A percentile compares a stretch with the other conserved stretches of the same genome.
Evolutionary conservation across 495 filamentous ascomycete genomes (phyloP).

Genomic region (Pseudomonodictys pantanalensis): DNA sequence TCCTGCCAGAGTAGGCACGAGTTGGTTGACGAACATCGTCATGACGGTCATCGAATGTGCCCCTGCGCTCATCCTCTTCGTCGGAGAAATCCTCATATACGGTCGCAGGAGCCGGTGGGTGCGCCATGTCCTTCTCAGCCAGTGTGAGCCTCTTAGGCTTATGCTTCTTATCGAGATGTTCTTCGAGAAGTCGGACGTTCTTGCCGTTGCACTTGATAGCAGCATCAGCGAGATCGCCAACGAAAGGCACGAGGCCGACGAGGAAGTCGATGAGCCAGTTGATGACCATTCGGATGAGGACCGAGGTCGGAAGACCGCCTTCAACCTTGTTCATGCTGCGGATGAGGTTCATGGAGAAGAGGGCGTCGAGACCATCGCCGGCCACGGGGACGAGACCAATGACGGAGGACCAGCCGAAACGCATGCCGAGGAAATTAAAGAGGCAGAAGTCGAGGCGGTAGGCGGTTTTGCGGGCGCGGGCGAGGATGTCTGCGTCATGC

Average conservation of each 20-base stretch:
- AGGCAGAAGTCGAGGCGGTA: constrained; percentile 78
- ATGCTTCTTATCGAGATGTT: constrained; percentile 38
- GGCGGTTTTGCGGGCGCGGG: constrained; percentile 72
- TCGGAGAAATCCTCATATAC: constrained; percentile 43
- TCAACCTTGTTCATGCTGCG: constrained; percentile 64
- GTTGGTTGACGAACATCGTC: constrained; percentile 8
- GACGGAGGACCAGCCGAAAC: constrained; percentile 78
- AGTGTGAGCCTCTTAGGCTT: constrained; percentile 34
- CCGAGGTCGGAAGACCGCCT: constrained; percentile 59
- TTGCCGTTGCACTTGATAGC: constrained; percentile 41
- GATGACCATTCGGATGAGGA: constrained; percentile 67
- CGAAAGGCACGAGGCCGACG: constrained; percentile 77
- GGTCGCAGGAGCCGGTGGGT: constrained; percentile 37
- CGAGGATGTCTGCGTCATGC: constrained; percentile 76
- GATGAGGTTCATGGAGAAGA: constrained; percentile 69
- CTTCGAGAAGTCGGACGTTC: constrained; percentile 40
- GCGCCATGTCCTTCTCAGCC: constrained; percentile 9
- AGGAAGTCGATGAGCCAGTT: constrained; percentile 76
- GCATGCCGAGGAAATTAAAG: constrained; percentile 70
- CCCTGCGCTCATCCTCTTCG: constrained; percentile 24
- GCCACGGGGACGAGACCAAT: constrained; percentile 73
- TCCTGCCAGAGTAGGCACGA: constrained; percentile 11
- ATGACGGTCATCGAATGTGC: constrained; percentile 4
- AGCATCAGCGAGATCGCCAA: constrained; percentile 80
- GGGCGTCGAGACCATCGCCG: constrained; percentile 71